Conservation (phyloP, 2,329 filamentous ascomycete species). For the Cladosporium sp. region DNA sequence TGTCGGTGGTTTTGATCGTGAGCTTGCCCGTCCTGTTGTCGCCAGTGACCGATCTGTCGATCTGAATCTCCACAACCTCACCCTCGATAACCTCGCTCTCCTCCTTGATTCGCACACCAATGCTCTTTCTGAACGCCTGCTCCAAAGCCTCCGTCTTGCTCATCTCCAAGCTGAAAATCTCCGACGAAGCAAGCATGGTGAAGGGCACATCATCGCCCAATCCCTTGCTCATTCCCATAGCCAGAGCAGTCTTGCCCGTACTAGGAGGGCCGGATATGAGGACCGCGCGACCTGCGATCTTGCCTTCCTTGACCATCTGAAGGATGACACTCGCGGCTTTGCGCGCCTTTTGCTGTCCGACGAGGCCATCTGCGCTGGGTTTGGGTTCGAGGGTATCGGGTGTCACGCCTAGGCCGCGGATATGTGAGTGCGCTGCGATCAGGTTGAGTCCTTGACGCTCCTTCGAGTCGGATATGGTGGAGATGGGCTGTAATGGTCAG, state of each 20-base stretch:
- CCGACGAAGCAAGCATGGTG: constrained; percentile 89
- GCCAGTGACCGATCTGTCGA: constrained; percentile 92
- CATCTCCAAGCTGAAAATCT: constrained; percentile 99
- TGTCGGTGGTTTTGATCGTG: constrained; percentile 98
- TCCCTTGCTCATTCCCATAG: constrained; percentile 98
- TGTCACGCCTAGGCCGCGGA: constrained; percentile 92
- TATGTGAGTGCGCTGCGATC: constrained; percentile 97
- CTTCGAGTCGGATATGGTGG: constrained; percentile 89
- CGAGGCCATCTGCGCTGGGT: constrained; percentile 80
- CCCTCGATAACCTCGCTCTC: constrained; percentile 99
- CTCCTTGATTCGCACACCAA: constrained; percentile 96
- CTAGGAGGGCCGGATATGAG: constrained; percentile 93
- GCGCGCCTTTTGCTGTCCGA: constrained; percentile 92
- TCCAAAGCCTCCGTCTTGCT: constrained; percentile 98
- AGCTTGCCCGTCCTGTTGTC: constrained; percentile 97
- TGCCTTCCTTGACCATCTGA: constrained; percentile 98
- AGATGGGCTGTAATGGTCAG: constrained; percentile 52
- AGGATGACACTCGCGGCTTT: constrained; percentile 95
- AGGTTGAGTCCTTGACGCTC: constrained; percentile 95
- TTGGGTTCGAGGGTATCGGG: constrained; percentile 85
- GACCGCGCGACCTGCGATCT: constrained; percentile 93
- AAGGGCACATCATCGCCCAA: constrained; percentile 93
- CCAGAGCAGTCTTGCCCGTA: constrained; percentile 97
- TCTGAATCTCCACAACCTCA: constrained; percentile 98
- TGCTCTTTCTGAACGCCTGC: constrained; percentile 98